A percentile compares a stretch with the other conserved stretches of the same genome.
Conservation (phyloP, 306 rosid species). For the Cotoneaster glaucophyllus region DNA sequence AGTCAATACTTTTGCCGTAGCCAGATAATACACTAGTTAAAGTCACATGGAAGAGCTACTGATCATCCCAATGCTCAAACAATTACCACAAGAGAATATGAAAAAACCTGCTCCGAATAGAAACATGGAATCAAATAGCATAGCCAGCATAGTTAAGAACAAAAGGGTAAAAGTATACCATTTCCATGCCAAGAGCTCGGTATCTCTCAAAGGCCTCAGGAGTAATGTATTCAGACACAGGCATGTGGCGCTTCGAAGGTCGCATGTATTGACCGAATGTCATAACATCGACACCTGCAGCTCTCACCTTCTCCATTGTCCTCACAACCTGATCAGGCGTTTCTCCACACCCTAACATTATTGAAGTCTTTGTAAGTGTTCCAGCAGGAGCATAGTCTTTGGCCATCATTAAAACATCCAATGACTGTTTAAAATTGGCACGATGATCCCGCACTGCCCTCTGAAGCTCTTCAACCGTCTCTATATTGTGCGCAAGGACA, state of each 20-base stretch:
- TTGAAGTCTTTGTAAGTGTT: constrained; percentile 90
- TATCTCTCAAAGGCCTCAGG: constrained; percentile 92
- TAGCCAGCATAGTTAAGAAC: not conserved
- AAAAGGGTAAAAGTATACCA: constrained; percentile 45
- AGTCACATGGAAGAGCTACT: not conserved
- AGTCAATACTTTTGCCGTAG: not conserved
- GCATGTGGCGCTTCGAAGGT: constrained; percentile 99
- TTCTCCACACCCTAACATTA: constrained; percentile 99
- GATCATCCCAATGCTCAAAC: not conserved
- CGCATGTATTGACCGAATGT: constrained; percentile 99
- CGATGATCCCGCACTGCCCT: constrained; percentile 76
- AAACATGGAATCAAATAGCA: not conserved
- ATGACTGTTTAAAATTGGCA: constrained; percentile 86
- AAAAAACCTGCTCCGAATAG: not conserved
- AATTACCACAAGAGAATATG: not conserved
- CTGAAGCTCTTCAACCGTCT: constrained; percentile 98
- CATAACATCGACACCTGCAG: constrained; percentile 98
- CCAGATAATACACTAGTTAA: not conserved
- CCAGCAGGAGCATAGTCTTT: constrained; percentile 79
- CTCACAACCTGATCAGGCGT: constrained; percentile 88
- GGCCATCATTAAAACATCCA: constrained; percentile 90
- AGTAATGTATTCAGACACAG: constrained; percentile 85
- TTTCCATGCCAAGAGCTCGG: constrained; percentile 79
- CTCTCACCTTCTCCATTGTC: constrained; percentile 98
- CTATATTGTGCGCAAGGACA: constrained; percentile 96